Evolutionary conservation across 2,329 filamentous ascomycete genomes (phyloP).

Genomic region (Hypomyces rosellus): DNA sequence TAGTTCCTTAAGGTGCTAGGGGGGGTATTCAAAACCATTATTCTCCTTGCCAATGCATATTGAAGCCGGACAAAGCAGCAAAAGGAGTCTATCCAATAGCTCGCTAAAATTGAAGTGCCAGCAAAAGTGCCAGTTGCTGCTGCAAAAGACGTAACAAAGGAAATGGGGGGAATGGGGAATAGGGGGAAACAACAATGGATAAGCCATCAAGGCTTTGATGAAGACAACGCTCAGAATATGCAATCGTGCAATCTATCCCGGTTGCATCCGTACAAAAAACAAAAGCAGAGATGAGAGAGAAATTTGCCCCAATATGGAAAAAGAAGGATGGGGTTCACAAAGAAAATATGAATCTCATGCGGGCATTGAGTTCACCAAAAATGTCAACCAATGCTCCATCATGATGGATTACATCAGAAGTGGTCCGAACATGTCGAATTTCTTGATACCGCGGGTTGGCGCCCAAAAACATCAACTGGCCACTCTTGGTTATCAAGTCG

Average conservation of each 20-base stretch:
- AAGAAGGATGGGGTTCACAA: too few species aligned
- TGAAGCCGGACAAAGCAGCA: not conserved
- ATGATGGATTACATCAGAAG: not conserved
- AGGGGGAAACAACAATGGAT: not conserved
- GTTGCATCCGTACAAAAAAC: not conserved
- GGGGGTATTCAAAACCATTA: conserved; percentile 1
- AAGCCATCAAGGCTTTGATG: not conserved
- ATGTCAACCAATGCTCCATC: not conserved
- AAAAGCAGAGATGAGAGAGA: not conserved
- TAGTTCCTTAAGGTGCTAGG: not conserved
- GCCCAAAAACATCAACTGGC: too few species aligned
- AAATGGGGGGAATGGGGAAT: not conserved
- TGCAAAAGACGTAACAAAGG: not conserved
- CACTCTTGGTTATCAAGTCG: too few species aligned
- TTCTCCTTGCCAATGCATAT: too few species aligned
- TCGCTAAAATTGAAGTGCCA: not conserved
- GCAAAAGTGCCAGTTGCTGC: not conserved
- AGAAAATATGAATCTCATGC: too few species aligned
- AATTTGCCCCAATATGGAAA: too few species aligned
- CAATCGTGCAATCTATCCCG: not conserved
- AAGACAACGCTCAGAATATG: not conserved
- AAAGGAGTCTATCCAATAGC: conserved; percentile 2
- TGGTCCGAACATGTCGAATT: not conserved
- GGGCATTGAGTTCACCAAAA: not conserved
- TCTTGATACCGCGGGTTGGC: not conserved